Evolutionary conservation across 2,329 filamentous ascomycete genomes (phyloP), one percentile per base, ranked within the genome.

Genomic region (Emericellopsis cladophorae): DNA sequence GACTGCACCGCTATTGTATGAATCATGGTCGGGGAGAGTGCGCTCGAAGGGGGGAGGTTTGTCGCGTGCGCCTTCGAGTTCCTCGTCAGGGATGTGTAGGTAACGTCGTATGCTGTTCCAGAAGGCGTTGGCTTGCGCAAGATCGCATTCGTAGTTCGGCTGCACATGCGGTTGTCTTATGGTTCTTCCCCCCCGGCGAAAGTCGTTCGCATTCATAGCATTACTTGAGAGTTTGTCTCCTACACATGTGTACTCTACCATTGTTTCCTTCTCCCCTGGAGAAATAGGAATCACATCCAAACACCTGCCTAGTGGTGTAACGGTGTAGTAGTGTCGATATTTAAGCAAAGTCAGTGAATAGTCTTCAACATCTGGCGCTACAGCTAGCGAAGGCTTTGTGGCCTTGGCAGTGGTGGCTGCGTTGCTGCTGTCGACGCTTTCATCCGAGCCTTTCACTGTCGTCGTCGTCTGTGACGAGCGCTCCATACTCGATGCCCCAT

Each of bases 271-370:
- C 18, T 7, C 6, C n/a, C 14, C 26, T 8, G 24, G n/a, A 18
- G n/a, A 21, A 10, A n/a, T 18, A 23, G 32, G 18, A n/a, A 22
- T 4, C 7, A 42, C 41, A 34, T 59, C 57, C 2, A 61, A 45
- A 38, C 57, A 59, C 23, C 58, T 45, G 5, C 41, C 50, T 12
- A 61, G 45, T 1, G 58, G 54, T n/a, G 39, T 44, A 34, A 52
- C 51, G 2, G 48, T 49, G 39, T 57, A 59, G 42, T 56, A 62
- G 4, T 48, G 40, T 31, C 52, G 55, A 44, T 60, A 60, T 34
- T 54, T 52, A 11, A 60, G 48, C 15, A 57, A 42, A 4, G 54
- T 57, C 42, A 61, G 46, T 9, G 54, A 57, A 42, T 58, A 52
- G 4, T 56, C 53, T 32, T 57, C 56, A 21, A 52, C 49, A 22